A percentile compares a stretch with the other conserved stretches of the same genome.
These are phyloP conservation scores for Fusarium camptoceras DNA, from an alignment of 2,329 filamentous ascomycete species.

Conservation along the genomic window DNA sequence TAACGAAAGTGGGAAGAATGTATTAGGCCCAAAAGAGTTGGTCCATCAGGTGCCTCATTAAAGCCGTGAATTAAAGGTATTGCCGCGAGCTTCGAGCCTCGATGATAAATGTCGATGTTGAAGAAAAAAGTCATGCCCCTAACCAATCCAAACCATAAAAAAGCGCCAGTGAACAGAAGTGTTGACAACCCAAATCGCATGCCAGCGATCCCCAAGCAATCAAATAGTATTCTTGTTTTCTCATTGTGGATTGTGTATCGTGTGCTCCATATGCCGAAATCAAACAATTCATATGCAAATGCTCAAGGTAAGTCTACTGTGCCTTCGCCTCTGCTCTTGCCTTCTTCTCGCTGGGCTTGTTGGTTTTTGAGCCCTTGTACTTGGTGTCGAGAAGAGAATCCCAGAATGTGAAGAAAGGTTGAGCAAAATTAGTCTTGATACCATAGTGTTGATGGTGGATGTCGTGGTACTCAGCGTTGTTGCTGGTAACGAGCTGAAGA, in stretches of 20 bases:
- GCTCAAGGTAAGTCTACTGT: conserved; percentile 28
- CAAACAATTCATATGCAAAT: conserved; percentile 40
- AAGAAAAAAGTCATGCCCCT: conserved; percentile 35
- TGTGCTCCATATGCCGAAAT: conserved; percentile 40
- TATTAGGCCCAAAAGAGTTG: conserved; percentile 31
- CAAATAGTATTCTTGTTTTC: conserved; percentile 24
- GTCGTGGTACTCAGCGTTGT: conserved; percentile 97
- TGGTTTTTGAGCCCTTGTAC: conserved; percentile 74
- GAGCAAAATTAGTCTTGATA: conserved; percentile 94
- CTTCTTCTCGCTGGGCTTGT: conserved; percentile 53
- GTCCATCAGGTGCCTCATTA: conserved; percentile 40
- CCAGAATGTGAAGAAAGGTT: conserved; percentile 97
- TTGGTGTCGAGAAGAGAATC: conserved; percentile 84
- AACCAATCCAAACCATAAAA: conserved; percentile 34
- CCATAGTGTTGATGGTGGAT: conserved; percentile 99
- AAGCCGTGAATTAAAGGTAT: conserved; percentile 42
- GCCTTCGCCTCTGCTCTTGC: conserved; percentile 28
- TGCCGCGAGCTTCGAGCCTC: conserved; percentile 42
- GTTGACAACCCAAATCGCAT: conserved; percentile 32
- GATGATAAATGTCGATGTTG: conserved; percentile 31
- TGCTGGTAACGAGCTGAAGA: conserved; percentile 88
- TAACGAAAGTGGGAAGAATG: conserved; percentile 30
- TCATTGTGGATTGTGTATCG: conserved; percentile 26
- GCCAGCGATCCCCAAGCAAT: conserved; percentile 30
- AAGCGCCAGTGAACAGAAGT: conserved; percentile 21